phyloP scores from a whole-genome alignment of 352 stramenopile genomes.

The Phytophthora pini region DNA sequence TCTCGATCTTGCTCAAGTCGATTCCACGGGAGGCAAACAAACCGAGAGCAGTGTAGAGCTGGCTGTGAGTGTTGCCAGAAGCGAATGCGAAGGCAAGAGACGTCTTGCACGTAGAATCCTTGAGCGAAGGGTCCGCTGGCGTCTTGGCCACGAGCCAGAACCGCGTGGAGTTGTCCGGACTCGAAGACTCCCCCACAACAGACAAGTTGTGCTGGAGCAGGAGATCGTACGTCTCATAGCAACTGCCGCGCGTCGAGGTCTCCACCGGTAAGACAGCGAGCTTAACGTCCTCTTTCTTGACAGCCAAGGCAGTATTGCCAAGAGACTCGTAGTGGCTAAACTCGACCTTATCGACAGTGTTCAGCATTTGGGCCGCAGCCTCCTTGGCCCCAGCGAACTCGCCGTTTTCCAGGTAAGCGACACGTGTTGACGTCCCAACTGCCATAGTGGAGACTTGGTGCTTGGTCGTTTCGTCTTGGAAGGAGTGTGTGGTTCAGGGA shows the following conservation, averaged over 20 bases:
- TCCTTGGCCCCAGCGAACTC: conserved; percentile 19
- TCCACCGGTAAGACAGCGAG: conserved; percentile 96
- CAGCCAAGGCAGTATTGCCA: conserved; percentile 56
- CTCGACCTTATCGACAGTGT: conserved; percentile 11
- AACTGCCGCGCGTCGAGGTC: conserved; percentile 94
- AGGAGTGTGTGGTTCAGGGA: background rate
- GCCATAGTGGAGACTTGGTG: conserved; percentile 13
- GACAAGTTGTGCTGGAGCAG: conserved; percentile 72
- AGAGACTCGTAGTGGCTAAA: conserved; percentile 30
- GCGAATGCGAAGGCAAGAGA: conserved; percentile 78
- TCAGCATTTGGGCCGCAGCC: conserved; percentile 20
- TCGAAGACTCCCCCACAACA: conserved; percentile 68
- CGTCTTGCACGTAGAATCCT: conserved; percentile 59
- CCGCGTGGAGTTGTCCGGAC: conserved; percentile 47
- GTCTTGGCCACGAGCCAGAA: conserved; percentile 90
- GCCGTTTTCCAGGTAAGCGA: conserved; percentile 22
- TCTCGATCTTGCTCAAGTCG: conserved; percentile 78
- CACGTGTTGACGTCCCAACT: conserved; percentile 12
- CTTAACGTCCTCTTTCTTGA: conserved; percentile 85
- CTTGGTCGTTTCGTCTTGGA: background rate
- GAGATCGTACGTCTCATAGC: conserved; percentile 96
- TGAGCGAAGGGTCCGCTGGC: conserved; percentile 24
- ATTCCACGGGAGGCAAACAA: conserved; percentile 69
- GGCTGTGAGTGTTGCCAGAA: conserved; percentile 64
- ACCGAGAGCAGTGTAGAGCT: conserved; percentile 67